Base-by-base conservation (phyloP, 345 rosid species). In the Aquilaria sinensis region DNA sequence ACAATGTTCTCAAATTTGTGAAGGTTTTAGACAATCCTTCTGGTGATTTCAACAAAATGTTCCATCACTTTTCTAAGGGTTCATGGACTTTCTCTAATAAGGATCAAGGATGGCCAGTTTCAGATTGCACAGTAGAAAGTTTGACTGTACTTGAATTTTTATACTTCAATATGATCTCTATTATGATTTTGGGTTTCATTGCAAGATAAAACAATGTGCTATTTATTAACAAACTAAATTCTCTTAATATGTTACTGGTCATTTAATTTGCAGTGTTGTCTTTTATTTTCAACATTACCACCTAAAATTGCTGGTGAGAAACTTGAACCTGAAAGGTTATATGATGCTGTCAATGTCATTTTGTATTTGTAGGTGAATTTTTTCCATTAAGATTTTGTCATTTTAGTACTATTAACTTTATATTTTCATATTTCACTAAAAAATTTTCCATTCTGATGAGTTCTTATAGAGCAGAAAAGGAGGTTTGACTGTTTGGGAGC, bases 101-200 rank as follows among this genome's bases (percentile, higher is more conserved):
- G 71, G 92, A 83, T 69, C 88, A 86, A 45, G 86, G 88, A 14
- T 86, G 83, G 88, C 75, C 74, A 53, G 85, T 77, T 50, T 75
- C 86, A 30, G 92, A 86, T 71, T 86, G 88, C 63, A 81, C 75
- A 14, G 81, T 85, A 14, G 92, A 86, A 65, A 78, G 88, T 16
- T 53, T 83, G 60, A 72, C 1, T 23, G 23, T 23, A 23, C 23
- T 23, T 23, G 23, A 23, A 23, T 23, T 23, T 23, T 23, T 23
- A 23, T 23, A 23, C 23, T 23, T 23, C 23, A 23, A 23, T 23
- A 23, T 23, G 23, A 23, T 23, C 23, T 23, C 23, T 23, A 23
- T 23, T 23, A 23, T 23, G 23, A 23, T 23, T 23, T 23, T 23
- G 23, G 23, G 23, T 23, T 23, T 23, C 23, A 23, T 23, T 23